Percentiles rank a stretch among this genome's conserved stretches.
phyloP scores from a whole-genome alignment of 202 grass and related monocot species.

The Alloteropsis angusta region DNA sequence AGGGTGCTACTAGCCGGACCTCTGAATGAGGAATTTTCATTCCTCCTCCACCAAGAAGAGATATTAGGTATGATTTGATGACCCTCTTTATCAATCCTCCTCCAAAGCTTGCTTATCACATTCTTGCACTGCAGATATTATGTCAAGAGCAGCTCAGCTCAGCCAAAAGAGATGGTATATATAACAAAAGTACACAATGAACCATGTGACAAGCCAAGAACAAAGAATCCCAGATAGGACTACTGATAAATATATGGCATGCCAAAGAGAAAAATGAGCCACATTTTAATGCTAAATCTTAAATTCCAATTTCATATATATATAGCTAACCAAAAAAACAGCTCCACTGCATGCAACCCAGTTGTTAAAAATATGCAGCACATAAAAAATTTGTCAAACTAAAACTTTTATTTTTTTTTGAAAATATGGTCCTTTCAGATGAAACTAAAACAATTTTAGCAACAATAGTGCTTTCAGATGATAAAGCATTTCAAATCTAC shows the following conservation, averaged over 20 bases:
- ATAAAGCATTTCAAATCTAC: constrained; percentile 7
- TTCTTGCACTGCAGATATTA: constrained; percentile 77
- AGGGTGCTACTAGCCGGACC: constrained; percentile 46
- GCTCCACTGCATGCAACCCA: neutral
- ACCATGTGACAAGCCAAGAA: neutral
- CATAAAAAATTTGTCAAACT: neutral
- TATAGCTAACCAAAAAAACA: neutral
- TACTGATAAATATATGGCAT: neutral
- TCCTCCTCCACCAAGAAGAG: constrained; percentile 84
- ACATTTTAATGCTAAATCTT: neutral
- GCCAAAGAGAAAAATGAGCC: neutral
- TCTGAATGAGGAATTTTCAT: constrained; percentile 66
- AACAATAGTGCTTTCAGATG: neutral
- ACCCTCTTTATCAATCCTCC: constrained; percentile 83
- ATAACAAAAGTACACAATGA: neutral
- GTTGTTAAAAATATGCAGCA: neutral
- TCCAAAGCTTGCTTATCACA: constrained; percentile 97
- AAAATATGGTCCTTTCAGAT: neutral
- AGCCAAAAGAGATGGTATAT: neutral
- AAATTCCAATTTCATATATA: neutral
- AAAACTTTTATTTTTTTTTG: neutral
- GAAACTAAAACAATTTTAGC: neutral
- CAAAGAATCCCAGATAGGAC: neutral
- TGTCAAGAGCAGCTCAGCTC: neutral
- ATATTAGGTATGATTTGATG: constrained; percentile 71